Evolutionary conservation across 2,329 filamentous ascomycete genomes (phyloP), one percentile per base, ranked within the genome.

Genomic region (Torrubiellomyces zombiae): DNA sequence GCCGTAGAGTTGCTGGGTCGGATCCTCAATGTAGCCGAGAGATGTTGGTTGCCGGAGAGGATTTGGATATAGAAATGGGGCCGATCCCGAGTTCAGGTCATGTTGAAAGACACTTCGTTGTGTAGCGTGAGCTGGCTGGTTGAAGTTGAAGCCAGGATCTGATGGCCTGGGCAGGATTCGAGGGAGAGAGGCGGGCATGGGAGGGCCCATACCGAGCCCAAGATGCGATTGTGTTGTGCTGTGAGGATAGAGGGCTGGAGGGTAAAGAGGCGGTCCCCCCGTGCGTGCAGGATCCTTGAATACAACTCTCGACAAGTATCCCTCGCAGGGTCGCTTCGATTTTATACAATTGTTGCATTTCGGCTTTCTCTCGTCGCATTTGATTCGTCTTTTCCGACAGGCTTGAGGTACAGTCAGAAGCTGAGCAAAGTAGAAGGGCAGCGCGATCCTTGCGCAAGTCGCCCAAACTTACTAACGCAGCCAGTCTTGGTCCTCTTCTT

Each of bases 331-430:
- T 9, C 81, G 67, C 50, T 85, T 86, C 11, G 79, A 86, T 44
- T 86, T 89, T 54, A 78, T 71, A 52, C 81, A 91, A 43, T 91
- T 91, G 42, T 65, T 72, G 51, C 81, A 89, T 15, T 66, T 76
- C 14, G 81, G 81, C 24, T 76, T 68, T 40, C 82, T 80, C 48
- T 95, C 89, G 33, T 89, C 89, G 50, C 89, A 98, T 53, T 95
- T 98, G 52, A 98, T 95, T 33, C 89, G 78, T 26, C 89, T 75
- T 53, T 80, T 86, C 34, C 89, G 77, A 53, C 89, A 98, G 29
- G 89, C 79, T 85, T 44, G 22, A 32, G 24, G 29, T 31, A 16
- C 32, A 28, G 14, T 23, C 41, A 29, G 40, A 41, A 31, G 32
- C 30, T 27, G 14, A 19, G 14, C 8, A 14, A 13, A 25, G 21